Evolutionary conservation across 768 basidiomycete genomes (phyloP).

Genomic region (Inosperma sp.): DNA sequence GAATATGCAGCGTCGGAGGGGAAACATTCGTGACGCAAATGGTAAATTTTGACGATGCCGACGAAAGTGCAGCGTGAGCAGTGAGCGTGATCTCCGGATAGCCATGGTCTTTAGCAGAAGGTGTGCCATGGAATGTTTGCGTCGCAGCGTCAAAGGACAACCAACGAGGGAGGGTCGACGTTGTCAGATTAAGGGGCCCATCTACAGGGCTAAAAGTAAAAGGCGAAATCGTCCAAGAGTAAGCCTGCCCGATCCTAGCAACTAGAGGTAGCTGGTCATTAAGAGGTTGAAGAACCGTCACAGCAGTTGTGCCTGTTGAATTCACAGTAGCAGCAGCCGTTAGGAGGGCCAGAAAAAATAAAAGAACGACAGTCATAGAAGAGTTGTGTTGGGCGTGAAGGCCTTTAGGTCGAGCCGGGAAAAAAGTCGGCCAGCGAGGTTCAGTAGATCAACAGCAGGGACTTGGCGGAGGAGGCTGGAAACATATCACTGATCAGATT

Average conservation of each 20-base stretch:
- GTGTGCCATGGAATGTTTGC: slow-evolving; percentile 65
- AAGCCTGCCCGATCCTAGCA: slow-evolving; percentile 61
- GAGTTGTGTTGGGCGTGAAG: slow-evolving; percentile 45
- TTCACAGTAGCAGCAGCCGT: slow-evolving; percentile 26
- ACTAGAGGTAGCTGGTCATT: slow-evolving; percentile 73
- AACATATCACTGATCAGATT: no score
- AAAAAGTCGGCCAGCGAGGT: slow-evolving; percentile 61
- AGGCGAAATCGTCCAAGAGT: slow-evolving; percentile 63
- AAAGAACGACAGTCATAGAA: slow-evolving; percentile 65
- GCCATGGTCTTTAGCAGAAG: slow-evolving; percentile 59
- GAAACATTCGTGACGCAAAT: slow-evolving; percentile 54
- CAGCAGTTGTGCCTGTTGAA: slow-evolving; percentile 38
- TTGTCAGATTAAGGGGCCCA: slow-evolving; percentile 46
- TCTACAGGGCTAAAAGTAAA: slow-evolving; percentile 56
- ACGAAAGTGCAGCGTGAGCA: slow-evolving; percentile 51
- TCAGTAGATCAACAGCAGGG: slow-evolving; percentile 20
- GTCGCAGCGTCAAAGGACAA: slow-evolving; percentile 61
- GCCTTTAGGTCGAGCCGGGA: slow-evolving; percentile 34
- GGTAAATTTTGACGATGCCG: slow-evolving; percentile 48
- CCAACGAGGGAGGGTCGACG: slow-evolving; percentile 67
- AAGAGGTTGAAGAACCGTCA: slow-evolving; percentile 53
- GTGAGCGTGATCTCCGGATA: slow-evolving; percentile 55
- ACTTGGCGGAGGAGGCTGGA: slow-evolving; percentile 5
- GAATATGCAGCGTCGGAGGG: slow-evolving; percentile 48
- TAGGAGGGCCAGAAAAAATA: slow-evolving; percentile 40